Evolutionary conservation across 805 yeast genomes (phyloP), one percentile per base, ranked within the genome.

Genomic region (Metschnikowia henanensis): DNA sequence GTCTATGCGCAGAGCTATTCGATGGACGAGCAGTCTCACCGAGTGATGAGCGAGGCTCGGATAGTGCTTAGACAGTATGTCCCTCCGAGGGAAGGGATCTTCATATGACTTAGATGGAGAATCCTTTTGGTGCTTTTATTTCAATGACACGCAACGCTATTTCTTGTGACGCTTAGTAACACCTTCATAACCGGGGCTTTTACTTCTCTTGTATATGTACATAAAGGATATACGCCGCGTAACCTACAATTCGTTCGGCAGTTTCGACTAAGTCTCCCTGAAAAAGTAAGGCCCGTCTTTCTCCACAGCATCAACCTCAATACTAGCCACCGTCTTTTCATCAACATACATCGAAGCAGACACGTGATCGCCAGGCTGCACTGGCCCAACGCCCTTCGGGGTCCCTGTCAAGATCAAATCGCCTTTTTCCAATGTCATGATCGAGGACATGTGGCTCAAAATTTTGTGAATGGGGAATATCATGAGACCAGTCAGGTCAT

Each of bases 351-450:
- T 64, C 51, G 78, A 76, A 6, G 95, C 95, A 35, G 73, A 72
- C 21, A 94, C 70, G 20, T 62, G 59, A 60, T 94, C 98, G 8
- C 97, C 98, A 0, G 95, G 87, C 5, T 63, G 64, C 26, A 91
- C 68, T 20, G 76, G 69, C 7, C 98, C 97, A n/a, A 94, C 99
- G 15, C 99, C 99, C 64, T 90, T 88, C 35, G 99, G 99, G 1
- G 99, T 94, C 15, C 99, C 99, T 1, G 99, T 94, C 39, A 94
- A 73, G 46, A 94, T 82, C 50, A 94, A 75, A 59, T 94, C 99
- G 23, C 97, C 97, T 41, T 87, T 83, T 56, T 91, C 82, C 45
- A 94, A 72, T 4, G 97, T 88, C 92, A 92, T 92, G 56, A 88
- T 82, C n/a, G 82, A 66, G 4, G 96, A 85, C 81, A 91, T 85